Base-by-base conservation (phyloP, 2,329 filamentous ascomycete species). In the Chrysosporium queenslandicum region DNA sequence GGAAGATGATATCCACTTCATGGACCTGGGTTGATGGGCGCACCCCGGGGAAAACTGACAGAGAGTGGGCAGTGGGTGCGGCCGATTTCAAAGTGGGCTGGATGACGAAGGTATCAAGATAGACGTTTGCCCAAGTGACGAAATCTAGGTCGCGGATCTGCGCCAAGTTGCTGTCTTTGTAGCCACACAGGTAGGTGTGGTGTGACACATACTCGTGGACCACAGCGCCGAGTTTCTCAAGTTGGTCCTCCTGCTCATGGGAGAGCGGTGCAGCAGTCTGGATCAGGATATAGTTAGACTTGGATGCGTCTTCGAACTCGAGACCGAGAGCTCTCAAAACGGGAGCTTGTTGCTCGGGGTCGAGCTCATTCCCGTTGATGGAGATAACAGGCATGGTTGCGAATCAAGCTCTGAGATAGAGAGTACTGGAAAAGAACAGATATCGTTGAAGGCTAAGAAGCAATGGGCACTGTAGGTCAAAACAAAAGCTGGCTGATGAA, bases 1-100 rank as follows among this genome's bases (percentile, higher is more conserved):
- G 56, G 34, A 58, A 42, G 11, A 55, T 21, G 18, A 58, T 27
- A 29, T 58, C 55, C 0, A 58, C 56, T 16, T 48, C 42, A 6
- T 49, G 54, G n/a, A 37, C 36, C 3, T 16, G 39, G 42, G 27
- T 34, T 2, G 54, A 43, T 20, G 43, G 53, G 12, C 48, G 52
- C 8, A 48, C 52, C 12, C 14, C 14, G 12, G 54, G 42, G 7
- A 58, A 48, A 8, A 39, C 41, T 25, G 48, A 51, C 21, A 56
- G 30, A 12, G 52, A 8, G 5, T 58, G 47, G n/a, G 40, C 16
- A n/a, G 18, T 27, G 1, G 53, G 51, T 2, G 51, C 12, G 1
- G 30, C 40, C 3, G 50, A 41, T 41, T 55, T 55, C 39, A 55
- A 40, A 12, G 29, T 34, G 9, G 53, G 41, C 46, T 55, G 39